Evolutionary conservation across 345 rosid genomes (phyloP), one percentile per base, ranked within the genome.

Genomic region (Eucalyptus victrix): DNA sequence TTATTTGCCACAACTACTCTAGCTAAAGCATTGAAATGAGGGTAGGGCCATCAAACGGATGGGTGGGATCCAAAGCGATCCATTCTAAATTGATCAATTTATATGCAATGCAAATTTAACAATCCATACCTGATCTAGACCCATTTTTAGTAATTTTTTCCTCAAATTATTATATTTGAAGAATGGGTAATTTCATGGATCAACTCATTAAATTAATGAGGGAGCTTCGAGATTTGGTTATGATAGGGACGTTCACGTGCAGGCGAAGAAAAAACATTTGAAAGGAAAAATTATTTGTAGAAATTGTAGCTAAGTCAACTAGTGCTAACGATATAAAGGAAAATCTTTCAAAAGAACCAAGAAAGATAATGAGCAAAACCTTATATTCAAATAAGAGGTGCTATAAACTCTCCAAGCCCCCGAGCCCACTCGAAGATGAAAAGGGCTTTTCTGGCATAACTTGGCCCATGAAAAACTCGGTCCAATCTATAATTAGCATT

Each of bases 41-140:
- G 32, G 40, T 8, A 54, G 58, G 11, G 4, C 10, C 0, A 0
- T 54, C 24, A 19, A 19, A 53, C 0, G 26, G 23, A 7, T 54
- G 26, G 26, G 24, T 54, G 9, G 11, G 10, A 54, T 54, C 26
- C 23, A 54, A 8, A 21, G 26, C 0, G 2, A 1, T 53, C 24
- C 58, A 53, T 18, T 21, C 58, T 2, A 53, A 53, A 8, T 50
- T 3, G 3, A 50, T 50, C 53, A 50, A 50, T 54, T 54, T 54
- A 1, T 1, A 21, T 21, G 5, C 24, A 21, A 54, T 8, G 11
- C 26, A 54, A 54, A 21, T 21, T 54, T 54, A 54, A 54, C 2
- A 1, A 54, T 19, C 1, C 24, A 54, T 54, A 54, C 26, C 5
- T 2, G 10, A 54, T 54, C 58, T 19, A 21, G 10, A 54, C 4